Base-by-base conservation (phyloP, 1,284 basidiomycete genomes). In the Irpex sp. region DNA sequence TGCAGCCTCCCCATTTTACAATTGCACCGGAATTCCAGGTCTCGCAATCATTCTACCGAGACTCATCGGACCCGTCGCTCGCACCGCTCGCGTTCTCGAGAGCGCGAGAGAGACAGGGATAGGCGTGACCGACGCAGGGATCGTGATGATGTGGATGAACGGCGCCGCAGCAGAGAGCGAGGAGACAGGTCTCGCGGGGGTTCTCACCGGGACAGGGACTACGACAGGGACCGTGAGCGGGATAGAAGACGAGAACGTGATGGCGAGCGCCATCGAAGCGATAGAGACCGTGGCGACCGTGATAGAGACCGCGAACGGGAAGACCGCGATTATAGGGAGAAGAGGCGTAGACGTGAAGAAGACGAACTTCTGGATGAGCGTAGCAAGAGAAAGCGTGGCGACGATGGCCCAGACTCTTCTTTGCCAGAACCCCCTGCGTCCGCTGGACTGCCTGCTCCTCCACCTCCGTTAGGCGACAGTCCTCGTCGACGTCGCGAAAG, bases 31-130 rank as follows among this genome's bases (percentile, higher is more conserved):
- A 26, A 26, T 26, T 26, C 26, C 66, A 89, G 87, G 61, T 86
- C 87, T 67, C 85, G 87, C 67, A 87, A 87, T 71, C 84, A 84
- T 72, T 92, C 89, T 11, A 85, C 85, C 51, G 90, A 91, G 71
- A 92, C 89, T 19, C 83, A 85, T 67, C 84, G 83, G 57, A 91
- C 89, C 38, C 82, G 81, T 68, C 82, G 82, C 64, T 92, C 90
- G 52, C 88, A 91, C 70, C 81, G 85, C 65, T 92, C 91, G 21
- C 77, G 78, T 59, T 92, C 91, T 44, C 77, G 77, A 51, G 82
- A 84, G 31, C 79, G 81, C 66, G 87, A 88, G 55, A 71, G 70
- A 5, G 73, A 77, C 40, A 72, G 74, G 59, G 82, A 85, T 49
- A 79, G 74, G 67, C 72, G 81, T 68, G 83, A 84, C 26, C 79